Conservation (phyloP, 345 rosid species). For the Camelina laxa region DNA sequence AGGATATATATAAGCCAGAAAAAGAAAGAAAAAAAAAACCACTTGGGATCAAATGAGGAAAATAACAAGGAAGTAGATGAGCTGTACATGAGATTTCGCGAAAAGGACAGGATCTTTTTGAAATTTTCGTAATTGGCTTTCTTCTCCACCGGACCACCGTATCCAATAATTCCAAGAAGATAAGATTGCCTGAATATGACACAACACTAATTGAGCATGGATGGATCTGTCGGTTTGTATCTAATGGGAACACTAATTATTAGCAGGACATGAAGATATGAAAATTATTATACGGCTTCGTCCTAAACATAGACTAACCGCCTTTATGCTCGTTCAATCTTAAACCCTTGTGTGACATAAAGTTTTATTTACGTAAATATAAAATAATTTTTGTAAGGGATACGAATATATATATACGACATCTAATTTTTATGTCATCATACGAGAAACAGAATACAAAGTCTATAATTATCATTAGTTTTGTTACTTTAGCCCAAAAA, state of each 20-base stretch:
- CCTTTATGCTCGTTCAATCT: neutral
- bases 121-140: neutral
- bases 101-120: slow-evolving; percentile 8
- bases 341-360: no score
- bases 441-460: neutral
- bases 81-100: neutral
- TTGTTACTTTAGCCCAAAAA: neutral
- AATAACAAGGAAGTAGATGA: neutral
- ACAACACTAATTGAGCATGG: neutral
- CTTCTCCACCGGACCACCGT: no score
- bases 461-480: neutral
- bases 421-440: neutral
- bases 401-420: neutral
- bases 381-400: neutral
- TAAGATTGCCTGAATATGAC: neutral
- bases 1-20: no score
- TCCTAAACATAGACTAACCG: slow-evolving; percentile 36
- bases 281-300: slow-evolving; percentile 10
- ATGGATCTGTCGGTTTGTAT: neutral
- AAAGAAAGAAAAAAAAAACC: no score
- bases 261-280: neutral
- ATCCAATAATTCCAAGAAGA: neutral
- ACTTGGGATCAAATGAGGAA: neutral
- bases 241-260: neutral
- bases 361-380: neutral